Base-by-base conservation (phyloP, 495 filamentous ascomycete genomes). In the Penicillium coffeae region DNA sequence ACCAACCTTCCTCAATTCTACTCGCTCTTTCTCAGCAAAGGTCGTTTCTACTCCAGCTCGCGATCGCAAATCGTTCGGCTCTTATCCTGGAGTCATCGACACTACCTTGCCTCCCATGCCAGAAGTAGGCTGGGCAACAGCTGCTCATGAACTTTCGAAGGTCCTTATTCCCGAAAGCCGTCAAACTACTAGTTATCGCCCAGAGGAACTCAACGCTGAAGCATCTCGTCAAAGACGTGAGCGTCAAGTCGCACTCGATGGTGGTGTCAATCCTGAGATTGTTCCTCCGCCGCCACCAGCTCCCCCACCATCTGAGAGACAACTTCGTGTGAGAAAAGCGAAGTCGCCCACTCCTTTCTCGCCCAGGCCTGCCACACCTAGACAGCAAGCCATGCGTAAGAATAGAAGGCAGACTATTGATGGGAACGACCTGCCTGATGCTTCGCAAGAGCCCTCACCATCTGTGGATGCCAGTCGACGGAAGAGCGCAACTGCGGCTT, bases 51-150 rank as follows among this genome's bases (percentile, higher is more conserved):
- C 77, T 10, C 69, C 83, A 2, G 60, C 78, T 4, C 78, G 73
- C 36, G 70, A 82, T 38, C 84, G 78, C 51, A 64, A 66, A 44
- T 72, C 65, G 10, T 66, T 63, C 5, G 63, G 69, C 15, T 69
- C 65, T 16, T 47, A 62, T 1, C 41, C 42, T 0, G 65, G 56
- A 46, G 22, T 48, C n/a, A 18, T 37, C 10, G 54, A 69, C 68
- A 49, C 77, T 47, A 77, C 59, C 54, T 70, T 79, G n/a, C 81
- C 84, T 2, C 83, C 87, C 19, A 76, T 86, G 1, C 87, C 89
- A 5, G 84, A 89, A 20, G 85, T 96, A 0, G 74, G 82, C 34
- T 97, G 94, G 93, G 83, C 85, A 1, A 80, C 84, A 34, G 89
- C 89, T 12, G 75, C 89, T 0, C 76, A 84, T 56, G 91, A 95